These are phyloP conservation scores for Fusarium lyarnte DNA, from an alignment of 2,329 filamentous ascomycete species.

Conservation along the genomic window DNA sequence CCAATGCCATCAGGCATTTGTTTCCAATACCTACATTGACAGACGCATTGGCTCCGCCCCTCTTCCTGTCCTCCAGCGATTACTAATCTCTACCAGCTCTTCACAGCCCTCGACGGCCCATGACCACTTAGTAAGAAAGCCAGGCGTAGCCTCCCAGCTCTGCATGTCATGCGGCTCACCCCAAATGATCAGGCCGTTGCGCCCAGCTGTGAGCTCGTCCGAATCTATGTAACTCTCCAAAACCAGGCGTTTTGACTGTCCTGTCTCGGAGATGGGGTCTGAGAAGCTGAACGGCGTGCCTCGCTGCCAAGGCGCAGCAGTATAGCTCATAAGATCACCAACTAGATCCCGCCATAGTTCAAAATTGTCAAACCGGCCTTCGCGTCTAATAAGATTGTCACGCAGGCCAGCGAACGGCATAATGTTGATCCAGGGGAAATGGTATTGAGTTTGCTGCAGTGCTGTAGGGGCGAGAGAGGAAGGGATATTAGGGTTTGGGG, in stretches of 20 bases:
- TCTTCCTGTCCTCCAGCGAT: background rate
- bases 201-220: background rate
- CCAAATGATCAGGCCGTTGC: background rate
- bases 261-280: fast-evolving
- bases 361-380: background rate
- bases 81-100: background rate
- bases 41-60: slow-evolving; percentile 42
- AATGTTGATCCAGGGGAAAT: slow-evolving; percentile 1
- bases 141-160: background rate
- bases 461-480: background rate
- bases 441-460: background rate
- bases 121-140: background rate
- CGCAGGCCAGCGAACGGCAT: background rate
- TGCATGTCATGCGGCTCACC: background rate
- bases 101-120: background rate
- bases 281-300: background rate
- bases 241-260: fast-evolving
- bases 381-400: background rate
- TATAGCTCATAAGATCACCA: background rate
- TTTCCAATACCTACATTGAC: fast-evolving
- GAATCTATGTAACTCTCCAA: background rate
- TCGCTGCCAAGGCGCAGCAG: background rate
- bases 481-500: background rate
- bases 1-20: background rate
- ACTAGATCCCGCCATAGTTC: background rate